Base-by-base conservation (phyloP, 805 yeast genomes). In the Ogataea kodamae region DNA sequence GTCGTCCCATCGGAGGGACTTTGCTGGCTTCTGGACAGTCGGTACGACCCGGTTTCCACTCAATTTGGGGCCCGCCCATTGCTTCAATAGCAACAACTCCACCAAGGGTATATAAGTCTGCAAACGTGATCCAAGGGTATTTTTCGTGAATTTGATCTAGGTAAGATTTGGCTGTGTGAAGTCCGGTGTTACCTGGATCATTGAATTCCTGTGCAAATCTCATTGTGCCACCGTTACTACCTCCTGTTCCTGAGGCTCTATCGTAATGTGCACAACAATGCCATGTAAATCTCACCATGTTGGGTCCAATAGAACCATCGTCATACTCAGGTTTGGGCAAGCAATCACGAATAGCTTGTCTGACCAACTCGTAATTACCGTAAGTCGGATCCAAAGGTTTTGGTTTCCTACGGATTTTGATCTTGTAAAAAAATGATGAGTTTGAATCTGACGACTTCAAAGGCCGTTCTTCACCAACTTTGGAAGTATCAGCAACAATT, bases 211-310 rank as follows among this genome's bases (percentile, higher is more conserved):
- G 76, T 0, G 61, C 63, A 48, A 63, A 60, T 34, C 69, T 65
- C 72, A 78, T 76, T 9, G 88, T 79, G 28, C 86, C 87, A 26
- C 87, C 86, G 48, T 68, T 77, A 1, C 85, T 76, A 3, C 87
- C 86, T 26, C 85, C 86, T 11, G 65, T 62, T 6, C 62, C 61
- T 16, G 53, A 66, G 13, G 65, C 61, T 45, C 64, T 64, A 49
- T 84, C 86, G 58, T 68, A 87, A 12, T 92, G 83, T n/a, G 94
- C 95, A 37, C 85, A 73, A 21, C 81, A 74, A 55, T 86, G 95
- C 95, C 95, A 86, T 17, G 95, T 82, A 35, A 84, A 68, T 49
- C 95, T 75, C 15, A 86, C 76, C 24, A 86, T 63, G 10, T 81
- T 76, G 7, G 95, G 96, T 1, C 89, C 92, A 42, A 77, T 81